Percentiles rank a stretch among this genome's conserved stretches.
Conservation (phyloP, 805 yeast genomes). For the Spencermartinsiella europaea region DNA sequence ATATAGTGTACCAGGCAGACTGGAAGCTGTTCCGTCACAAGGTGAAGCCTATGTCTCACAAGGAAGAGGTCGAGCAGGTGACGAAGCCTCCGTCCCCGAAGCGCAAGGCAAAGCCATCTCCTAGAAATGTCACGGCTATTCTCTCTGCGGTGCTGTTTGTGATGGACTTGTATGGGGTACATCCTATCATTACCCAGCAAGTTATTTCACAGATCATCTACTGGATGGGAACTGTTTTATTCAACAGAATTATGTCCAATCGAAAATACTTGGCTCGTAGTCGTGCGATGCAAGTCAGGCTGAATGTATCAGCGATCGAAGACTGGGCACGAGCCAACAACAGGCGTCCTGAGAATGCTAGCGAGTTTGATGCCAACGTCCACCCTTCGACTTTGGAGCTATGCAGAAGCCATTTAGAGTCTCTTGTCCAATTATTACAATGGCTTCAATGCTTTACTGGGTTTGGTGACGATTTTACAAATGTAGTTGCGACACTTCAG, state of each 20-base stretch:
- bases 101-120: conserved; percentile 83
- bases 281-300: conserved; percentile 82
- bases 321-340: conserved; percentile 85
- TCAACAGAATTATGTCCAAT: conserved; percentile 65
- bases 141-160: conserved; percentile 86
- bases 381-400: conserved; percentile 61
- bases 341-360: conserved; percentile 39
- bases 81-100: conserved; percentile 79
- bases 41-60: conserved; percentile 45
- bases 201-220: conserved; percentile 71
- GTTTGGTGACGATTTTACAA: conserved; percentile 46
- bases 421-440: conserved; percentile 74
- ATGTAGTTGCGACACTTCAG: conserved; percentile 40
- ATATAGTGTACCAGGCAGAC: conserved; percentile 68
- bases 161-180: conserved; percentile 73
- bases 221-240: conserved; percentile 67
- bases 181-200: conserved; percentile 71
- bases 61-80: conserved; percentile 70
- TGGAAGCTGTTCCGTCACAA: conserved; percentile 57
- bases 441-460: conserved; percentile 86
- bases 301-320: conserved; percentile 80
- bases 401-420: conserved; percentile 62
- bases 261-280: conserved; percentile 72
- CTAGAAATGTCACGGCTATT: conserved; percentile 76
- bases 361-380: conserved; percentile 18